Evolutionary conservation across 805 yeast species (phyloP).

Genomic region (Metschnikowia matae): DNA sequence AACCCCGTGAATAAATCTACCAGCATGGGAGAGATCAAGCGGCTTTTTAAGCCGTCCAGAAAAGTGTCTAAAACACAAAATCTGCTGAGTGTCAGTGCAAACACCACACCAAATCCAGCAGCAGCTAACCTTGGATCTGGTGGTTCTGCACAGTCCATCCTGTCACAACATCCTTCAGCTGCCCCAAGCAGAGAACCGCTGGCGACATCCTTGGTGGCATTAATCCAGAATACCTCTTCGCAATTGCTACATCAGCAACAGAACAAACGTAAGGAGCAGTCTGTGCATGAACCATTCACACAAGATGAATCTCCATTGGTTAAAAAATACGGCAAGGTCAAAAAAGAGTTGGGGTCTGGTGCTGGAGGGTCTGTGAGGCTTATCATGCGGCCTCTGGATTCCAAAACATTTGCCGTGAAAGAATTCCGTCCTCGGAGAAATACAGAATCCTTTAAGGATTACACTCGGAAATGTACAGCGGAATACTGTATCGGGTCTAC

Average conservation of each 20-base stretch:
- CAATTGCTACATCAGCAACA: constrained; percentile 23
- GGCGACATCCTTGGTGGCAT: constrained; percentile 16
- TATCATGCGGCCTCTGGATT: constrained; percentile 63
- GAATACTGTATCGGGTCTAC: constrained; percentile 85
- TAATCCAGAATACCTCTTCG: constrained; percentile 17
- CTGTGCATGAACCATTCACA: constrained; percentile 16
- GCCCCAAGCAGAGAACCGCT: constrained; percentile 15
- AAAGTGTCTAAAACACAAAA: constrained; percentile 20
- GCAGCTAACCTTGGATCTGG: not conserved
- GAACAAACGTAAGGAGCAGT: constrained; percentile 14
- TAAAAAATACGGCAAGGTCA: constrained; percentile 68
- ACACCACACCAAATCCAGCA: not conserved
- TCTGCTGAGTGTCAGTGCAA: not conserved
- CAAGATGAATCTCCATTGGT: constrained; percentile 24
- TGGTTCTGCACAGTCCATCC: not conserved
- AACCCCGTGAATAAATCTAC: constrained; percentile 31
- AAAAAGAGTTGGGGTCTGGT: constrained; percentile 76
- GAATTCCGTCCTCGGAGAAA: constrained; percentile 72
- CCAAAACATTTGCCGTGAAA: constrained; percentile 75
- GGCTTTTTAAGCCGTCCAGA: constrained; percentile 62
- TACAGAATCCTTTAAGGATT: constrained; percentile 68
- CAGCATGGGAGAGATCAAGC: constrained; percentile 69
- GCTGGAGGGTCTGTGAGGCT: constrained; percentile 86
- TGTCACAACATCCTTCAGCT: not conserved
- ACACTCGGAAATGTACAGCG: constrained; percentile 84